Evolutionary conservation across 208 protist genomes (phyloP), one percentile per base, ranked within the genome.

Genomic region (Crithidia fasciculata): DNA sequence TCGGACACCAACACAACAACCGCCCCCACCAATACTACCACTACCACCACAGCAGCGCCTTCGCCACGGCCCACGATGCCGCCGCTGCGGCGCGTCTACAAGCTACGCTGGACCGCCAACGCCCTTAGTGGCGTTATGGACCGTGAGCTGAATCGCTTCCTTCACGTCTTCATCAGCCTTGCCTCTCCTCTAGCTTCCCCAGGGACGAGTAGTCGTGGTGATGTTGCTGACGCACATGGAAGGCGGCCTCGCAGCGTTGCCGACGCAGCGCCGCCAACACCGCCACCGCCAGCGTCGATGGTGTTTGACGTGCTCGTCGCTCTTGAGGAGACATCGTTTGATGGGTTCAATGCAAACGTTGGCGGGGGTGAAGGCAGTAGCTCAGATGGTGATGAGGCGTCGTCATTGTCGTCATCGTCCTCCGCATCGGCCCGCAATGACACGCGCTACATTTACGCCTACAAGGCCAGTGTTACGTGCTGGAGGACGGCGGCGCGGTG

Each of bases 111-210:
- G 88, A 83, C 80, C 3, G 62, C 63, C 12, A 69, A 62, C 7
- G 59, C 36, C 12, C 76, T 87, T 40, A 68, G 74, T 18, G 57
- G 55, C 13, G 47, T 90, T 16, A 68, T 90, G 57, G 67, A 87
- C 67, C 65, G 66, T 44, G 73, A 82, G 45, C 71, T 90, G 44
- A 90, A 90, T 36, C 89, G 89, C 39, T 94, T 94, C 68, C 62
- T 84, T 9, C 77, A 84, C 40, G 69, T 91, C 19, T 80, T 84
- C 44, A 59, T 94, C 60, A 90, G 85, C 69, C 77, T 94, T 47
- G 83, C 82, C 52, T 92, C 86, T 0, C 89, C 89, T 8, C 72
- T 86, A 61, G 52, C 28, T 28, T 28, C 28, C 1, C 28, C 28
- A 28, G 28, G 28, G 28, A 28, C 28, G 28, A 28, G 28, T 28